Evolutionary conservation across 164 flowering plant genomes (phyloP).

Genomic region (Sextonia rubra): DNA sequence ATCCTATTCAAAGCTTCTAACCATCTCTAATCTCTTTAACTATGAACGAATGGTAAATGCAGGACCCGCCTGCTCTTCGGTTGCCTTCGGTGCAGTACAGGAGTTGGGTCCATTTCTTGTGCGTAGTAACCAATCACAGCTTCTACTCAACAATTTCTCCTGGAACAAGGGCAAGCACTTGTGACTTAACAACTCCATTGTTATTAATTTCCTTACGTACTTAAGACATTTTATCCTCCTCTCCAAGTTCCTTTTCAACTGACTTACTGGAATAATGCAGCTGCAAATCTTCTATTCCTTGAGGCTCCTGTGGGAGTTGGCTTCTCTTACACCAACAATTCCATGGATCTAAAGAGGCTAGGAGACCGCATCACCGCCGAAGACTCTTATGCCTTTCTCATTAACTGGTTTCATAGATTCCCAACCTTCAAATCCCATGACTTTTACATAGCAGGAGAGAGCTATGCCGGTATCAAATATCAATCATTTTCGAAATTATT

Average conservation of each 20-base stretch:
- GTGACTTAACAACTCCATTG: background rate
- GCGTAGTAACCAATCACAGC: constrained; percentile 24
- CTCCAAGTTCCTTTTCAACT: no score
- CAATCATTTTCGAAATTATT: background rate
- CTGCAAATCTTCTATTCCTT: constrained; percentile 54
- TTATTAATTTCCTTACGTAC: no score
- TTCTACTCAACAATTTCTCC: constrained; percentile 38
- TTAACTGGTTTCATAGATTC: constrained; percentile 51
- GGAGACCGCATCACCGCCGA: constrained; percentile 46
- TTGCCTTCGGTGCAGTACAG: constrained; percentile 58
- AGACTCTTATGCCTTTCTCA: constrained; percentile 47
- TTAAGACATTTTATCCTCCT: no score
- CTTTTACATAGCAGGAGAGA: constrained; percentile 58
- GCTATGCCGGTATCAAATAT: constrained; percentile 52
- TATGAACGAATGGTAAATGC: no score
- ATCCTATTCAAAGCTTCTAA: no score
- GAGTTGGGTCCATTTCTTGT: constrained; percentile 66
- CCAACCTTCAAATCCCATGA: constrained; percentile 44
- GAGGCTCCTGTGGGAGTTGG: constrained; percentile 68
- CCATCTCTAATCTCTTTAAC: no score
- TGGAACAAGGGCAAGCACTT: constrained; percentile 54
- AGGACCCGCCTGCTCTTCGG: constrained; percentile 71
- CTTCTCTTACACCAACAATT: constrained; percentile 51
- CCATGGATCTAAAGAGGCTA: constrained; percentile 32
- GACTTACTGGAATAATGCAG: constrained; percentile 21